These are phyloP conservation scores for Dactylellina sp. DNA, from an alignment of 2,329 filamentous ascomycete genomes.

Conservation along the genomic window DNA sequence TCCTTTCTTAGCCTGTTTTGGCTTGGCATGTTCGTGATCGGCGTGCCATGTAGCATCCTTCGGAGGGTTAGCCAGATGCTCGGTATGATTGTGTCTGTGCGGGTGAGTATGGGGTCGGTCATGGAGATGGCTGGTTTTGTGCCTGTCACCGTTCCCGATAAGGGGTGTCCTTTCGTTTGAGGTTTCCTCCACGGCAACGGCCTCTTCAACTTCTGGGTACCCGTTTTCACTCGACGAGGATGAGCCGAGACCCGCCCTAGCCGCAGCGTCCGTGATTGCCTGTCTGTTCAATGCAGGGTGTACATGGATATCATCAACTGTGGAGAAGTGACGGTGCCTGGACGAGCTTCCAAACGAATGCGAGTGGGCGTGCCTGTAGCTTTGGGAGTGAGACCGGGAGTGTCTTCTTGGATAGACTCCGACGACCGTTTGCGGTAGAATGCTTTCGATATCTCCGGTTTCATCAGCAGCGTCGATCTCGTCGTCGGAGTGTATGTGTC, in stretches of 20 bases:
- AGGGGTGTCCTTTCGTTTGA: constrained; percentile 65
- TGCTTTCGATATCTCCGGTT: constrained; percentile 71
- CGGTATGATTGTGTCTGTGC: constrained; percentile 58
- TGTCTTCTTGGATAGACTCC: constrained; percentile 61
- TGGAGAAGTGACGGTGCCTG: constrained; percentile 59
- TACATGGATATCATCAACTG: constrained; percentile 76
- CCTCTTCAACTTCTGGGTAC: constrained; percentile 69
- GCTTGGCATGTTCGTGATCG: constrained; percentile 83
- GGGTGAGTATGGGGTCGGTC: constrained; percentile 61
- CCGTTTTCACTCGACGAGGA: constrained; percentile 70
- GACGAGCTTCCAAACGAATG: constrained; percentile 64
- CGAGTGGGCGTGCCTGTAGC: constrained; percentile 63
- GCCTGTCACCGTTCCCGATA: constrained; percentile 59
- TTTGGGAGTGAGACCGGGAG: constrained; percentile 61
- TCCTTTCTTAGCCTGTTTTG: constrained; percentile 71
- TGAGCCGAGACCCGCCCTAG: constrained; percentile 71
- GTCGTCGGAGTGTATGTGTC: constrained; percentile 66
- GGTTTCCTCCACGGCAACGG: constrained; percentile 62
- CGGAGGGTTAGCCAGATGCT: constrained; percentile 60
- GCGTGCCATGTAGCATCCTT: constrained; percentile 68
- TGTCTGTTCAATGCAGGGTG: constrained; percentile 91
- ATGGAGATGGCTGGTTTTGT: constrained; percentile 61
- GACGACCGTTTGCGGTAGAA: constrained; percentile 73
- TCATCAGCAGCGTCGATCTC: constrained; percentile 69
- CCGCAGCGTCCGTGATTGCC: constrained; percentile 90